phyloP scores from a whole-genome alignment of 495 filamentous ascomycete species.

The Penicillium pulvis region DNA sequence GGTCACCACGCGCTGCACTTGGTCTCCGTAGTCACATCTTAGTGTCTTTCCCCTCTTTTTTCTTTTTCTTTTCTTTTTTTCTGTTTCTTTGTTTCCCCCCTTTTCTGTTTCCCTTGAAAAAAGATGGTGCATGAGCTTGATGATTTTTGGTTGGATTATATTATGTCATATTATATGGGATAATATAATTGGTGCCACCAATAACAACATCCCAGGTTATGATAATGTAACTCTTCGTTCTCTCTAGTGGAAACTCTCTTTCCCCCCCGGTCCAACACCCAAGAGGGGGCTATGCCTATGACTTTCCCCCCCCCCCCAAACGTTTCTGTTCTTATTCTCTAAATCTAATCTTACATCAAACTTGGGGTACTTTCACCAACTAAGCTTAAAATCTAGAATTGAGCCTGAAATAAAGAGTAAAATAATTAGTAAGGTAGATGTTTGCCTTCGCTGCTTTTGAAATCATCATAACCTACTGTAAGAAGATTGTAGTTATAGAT shows the following conservation, averaged over 20 bases:
- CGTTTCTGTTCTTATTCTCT: too few relatives aligned
- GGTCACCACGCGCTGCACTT: conserved; percentile 1
- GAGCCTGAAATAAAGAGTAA: too few relatives aligned
- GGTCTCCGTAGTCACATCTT: background rate
- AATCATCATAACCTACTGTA: too few relatives aligned
- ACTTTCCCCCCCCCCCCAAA: background rate
- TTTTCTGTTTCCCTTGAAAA: background rate
- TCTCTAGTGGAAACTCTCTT: conserved; percentile 3
- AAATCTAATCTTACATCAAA: too few relatives aligned
- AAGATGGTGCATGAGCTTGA: background rate
- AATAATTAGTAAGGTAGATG: too few relatives aligned
- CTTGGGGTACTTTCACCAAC: too few relatives aligned
- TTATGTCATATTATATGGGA: background rate
- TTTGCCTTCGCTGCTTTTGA: too few relatives aligned
- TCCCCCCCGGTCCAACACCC: background rate
- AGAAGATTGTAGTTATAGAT: too few relatives aligned
- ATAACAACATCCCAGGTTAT: too few relatives aligned
- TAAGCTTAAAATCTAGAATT: too few relatives aligned
- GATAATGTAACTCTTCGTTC: background rate
- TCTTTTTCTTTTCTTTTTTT: background rate
- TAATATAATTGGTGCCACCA: background rate
- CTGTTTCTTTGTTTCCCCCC: background rate
- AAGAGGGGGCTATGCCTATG: background rate
- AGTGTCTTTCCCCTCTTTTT: conserved; percentile 2
- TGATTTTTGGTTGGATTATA: background rate